phyloP scores from a whole-genome alignment of 768 basidiomycete species.

The Rhodotorula toruloides region DNA sequence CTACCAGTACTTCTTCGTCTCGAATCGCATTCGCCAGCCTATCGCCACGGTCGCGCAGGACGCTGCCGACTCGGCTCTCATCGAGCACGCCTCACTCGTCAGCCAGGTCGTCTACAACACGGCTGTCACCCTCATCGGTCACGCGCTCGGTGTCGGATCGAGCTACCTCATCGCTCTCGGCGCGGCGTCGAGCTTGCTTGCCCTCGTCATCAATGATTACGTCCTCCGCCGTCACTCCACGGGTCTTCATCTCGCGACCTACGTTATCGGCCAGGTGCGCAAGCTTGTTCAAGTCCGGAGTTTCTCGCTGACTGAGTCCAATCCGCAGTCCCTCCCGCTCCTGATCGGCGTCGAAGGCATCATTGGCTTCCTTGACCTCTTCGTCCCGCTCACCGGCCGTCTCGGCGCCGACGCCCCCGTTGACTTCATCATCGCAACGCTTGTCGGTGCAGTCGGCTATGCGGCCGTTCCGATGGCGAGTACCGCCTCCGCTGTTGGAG shows the following conservation, averaged over 20 bases:
- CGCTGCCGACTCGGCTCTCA: slow-evolving; percentile 50
- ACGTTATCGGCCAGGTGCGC: slow-evolving; percentile 57
- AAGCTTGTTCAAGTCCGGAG: not conserved
- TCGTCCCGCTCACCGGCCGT: slow-evolving; percentile 63
- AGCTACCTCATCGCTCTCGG: slow-evolving; percentile 67
- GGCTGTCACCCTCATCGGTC: slow-evolving; percentile 56
- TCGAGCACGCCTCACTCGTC: slow-evolving; percentile 61
- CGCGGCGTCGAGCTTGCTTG: slow-evolving; percentile 56
- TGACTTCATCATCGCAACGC: slow-evolving; percentile 79
- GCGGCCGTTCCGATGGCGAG: slow-evolving; percentile 56
- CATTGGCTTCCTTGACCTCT: slow-evolving; percentile 68
- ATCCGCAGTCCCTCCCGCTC: slow-evolving; percentile 13
- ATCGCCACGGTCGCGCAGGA: slow-evolving; percentile 43
- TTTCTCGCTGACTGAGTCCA: not conserved
- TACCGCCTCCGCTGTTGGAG: not conserved
- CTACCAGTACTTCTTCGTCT: slow-evolving; percentile 54
- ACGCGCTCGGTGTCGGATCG: slow-evolving; percentile 65
- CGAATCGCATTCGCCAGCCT: slow-evolving; percentile 45
- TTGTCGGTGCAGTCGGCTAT: slow-evolving; percentile 59
- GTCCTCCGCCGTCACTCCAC: slow-evolving; percentile 21
- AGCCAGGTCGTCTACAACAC: slow-evolving; percentile 60
- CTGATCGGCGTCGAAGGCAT: slow-evolving; percentile 54
- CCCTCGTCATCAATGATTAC: slow-evolving; percentile 56
- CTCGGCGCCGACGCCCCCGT: slow-evolving; percentile 61
- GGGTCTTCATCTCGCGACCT: slow-evolving; percentile 55